These are phyloP conservation scores for Batrachochytrium dendrobatidis DNA, from an alignment of 371 early-diverging fungal genomes.

Conservation along the genomic window DNA sequence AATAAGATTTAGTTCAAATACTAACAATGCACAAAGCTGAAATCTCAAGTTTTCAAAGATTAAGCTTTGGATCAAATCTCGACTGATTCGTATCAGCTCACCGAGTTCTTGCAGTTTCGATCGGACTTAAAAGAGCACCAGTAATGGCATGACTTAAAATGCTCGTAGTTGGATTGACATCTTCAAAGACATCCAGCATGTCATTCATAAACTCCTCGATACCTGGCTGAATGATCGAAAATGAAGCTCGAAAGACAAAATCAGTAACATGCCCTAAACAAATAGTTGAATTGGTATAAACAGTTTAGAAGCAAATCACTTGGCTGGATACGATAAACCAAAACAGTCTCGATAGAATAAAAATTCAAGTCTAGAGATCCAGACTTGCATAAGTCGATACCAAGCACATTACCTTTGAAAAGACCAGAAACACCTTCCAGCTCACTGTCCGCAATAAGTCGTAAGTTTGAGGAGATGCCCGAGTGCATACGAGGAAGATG, in stretches of 20 bases:
- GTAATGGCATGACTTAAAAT: constrained; percentile 24
- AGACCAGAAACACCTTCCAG: constrained; percentile 24
- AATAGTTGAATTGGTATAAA: too few species aligned
- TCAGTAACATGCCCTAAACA: constrained; percentile 36
- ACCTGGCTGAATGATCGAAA: constrained; percentile 25
- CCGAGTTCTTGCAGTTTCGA: constrained; percentile 38
- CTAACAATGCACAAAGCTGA: too few species aligned
- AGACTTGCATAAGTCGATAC: neutral
- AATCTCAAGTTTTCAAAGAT: too few species aligned
- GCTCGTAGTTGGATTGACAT: constrained; percentile 29
- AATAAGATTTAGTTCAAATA: too few species aligned
- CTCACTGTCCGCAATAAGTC: constrained; percentile 23
- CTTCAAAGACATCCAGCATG: constrained; percentile 37
- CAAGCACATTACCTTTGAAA: constrained; percentile 26
- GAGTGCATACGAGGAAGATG: constrained; percentile 12
- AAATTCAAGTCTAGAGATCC: too few species aligned
- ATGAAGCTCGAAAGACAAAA: constrained; percentile 21
- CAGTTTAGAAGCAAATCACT: neutral
- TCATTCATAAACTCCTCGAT: constrained; percentile 41
- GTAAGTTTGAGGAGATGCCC: constrained; percentile 25
- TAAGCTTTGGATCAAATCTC: constrained; percentile 1
- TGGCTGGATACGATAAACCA: neutral
- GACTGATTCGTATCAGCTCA: constrained; percentile 4
- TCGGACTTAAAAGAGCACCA: constrained; percentile 29
- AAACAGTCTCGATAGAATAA: too few species aligned